Evolutionary conservation across 1,139 yeast genomes (phyloP).

Genomic region (Taphrina deformans): DNA sequence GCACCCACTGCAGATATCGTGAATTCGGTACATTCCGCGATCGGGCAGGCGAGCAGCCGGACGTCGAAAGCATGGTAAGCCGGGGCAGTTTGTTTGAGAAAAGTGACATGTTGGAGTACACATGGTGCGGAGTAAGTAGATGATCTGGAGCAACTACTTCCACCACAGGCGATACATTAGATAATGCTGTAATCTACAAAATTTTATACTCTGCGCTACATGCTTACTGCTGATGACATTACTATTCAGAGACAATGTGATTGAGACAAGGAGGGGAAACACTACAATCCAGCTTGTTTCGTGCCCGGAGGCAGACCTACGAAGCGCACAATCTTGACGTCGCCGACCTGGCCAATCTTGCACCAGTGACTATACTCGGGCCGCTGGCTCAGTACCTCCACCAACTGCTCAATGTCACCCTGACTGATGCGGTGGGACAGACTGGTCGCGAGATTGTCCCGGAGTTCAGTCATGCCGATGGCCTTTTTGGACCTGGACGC

Average conservation of each 20-base stretch:
- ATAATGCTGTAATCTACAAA: too few relatives aligned
- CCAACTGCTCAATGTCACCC: conserved; percentile 5
- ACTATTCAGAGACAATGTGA: not conserved
- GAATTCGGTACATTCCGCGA: not conserved
- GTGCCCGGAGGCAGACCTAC: conserved; percentile 15
- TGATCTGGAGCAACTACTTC: too few relatives aligned
- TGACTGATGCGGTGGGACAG: conserved; percentile 16
- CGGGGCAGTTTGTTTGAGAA: too few relatives aligned
- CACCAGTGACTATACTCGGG: conserved; percentile 15
- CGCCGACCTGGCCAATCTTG: conserved; percentile 21
- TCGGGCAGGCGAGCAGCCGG: not conserved
- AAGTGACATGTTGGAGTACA: too few relatives aligned
- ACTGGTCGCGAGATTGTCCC: conserved; percentile 26
- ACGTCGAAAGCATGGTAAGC: not conserved
- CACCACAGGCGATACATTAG: too few relatives aligned
- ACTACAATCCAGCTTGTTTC: not conserved
- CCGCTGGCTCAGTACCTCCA: not conserved
- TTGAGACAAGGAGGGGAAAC: not conserved
- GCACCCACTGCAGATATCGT: conserved; percentile 14
- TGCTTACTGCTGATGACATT: not conserved
- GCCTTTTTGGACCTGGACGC: conserved; percentile 10
- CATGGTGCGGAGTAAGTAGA: too few relatives aligned
- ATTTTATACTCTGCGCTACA: not conserved
- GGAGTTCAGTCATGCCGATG: conserved; percentile 20
- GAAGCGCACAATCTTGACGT: conserved; percentile 24